Percentiles rank a stretch among this genome's conserved stretches.
These are phyloP conservation scores for Stephanodiscus triporus DNA, from an alignment of 108 stramenopile species.

Conservation along the genomic window DNA sequence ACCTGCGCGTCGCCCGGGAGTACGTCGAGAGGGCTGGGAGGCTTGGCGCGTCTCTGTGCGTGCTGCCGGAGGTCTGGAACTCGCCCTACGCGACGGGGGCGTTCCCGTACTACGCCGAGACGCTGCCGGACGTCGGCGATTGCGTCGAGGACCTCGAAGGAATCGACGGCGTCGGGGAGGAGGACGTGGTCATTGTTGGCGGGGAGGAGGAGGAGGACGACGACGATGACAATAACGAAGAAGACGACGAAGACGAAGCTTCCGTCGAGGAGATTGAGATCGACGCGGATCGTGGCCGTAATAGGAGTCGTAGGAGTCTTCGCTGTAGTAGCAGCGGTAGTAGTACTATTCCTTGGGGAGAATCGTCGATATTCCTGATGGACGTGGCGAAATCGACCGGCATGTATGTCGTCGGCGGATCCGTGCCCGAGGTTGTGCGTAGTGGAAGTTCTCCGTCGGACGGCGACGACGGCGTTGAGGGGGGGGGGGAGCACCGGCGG, in stretches of 20 bases:
- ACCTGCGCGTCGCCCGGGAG: slow-evolving; percentile 68
- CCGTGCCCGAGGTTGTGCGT: slow-evolving; percentile 85
- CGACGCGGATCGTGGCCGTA: too few relatives aligned
- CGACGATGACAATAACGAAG: background rate
- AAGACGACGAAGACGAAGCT: too few relatives aligned
- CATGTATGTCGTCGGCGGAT: slow-evolving; percentile 96
- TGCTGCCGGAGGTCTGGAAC: slow-evolving; percentile 98
- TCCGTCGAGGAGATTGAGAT: too few relatives aligned
- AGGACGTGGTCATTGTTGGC: background rate
- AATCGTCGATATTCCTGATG: slow-evolving; percentile 58
- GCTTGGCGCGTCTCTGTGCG: slow-evolving; percentile 80
- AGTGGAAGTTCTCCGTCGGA: slow-evolving; percentile 42
- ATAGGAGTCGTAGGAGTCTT: background rate
- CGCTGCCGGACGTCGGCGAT: slow-evolving; percentile 73
- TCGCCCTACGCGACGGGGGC: slow-evolving; percentile 95
- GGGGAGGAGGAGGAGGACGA: background rate
- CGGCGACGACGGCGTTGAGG: background rate
- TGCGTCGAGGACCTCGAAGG: background rate
- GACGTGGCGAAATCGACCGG: slow-evolving; percentile 67
- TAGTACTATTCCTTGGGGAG: slow-evolving; percentile 40
- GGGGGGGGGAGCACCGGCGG: background rate
- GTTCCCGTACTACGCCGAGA: slow-evolving; percentile 97
- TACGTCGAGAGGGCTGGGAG: slow-evolving; percentile 73
- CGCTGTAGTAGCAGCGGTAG: slow-evolving; percentile 2
- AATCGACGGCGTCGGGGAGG: background rate